Base-by-base conservation (phyloP, 495 filamentous ascomycete species). In the Penicillium coprophilum region DNA sequence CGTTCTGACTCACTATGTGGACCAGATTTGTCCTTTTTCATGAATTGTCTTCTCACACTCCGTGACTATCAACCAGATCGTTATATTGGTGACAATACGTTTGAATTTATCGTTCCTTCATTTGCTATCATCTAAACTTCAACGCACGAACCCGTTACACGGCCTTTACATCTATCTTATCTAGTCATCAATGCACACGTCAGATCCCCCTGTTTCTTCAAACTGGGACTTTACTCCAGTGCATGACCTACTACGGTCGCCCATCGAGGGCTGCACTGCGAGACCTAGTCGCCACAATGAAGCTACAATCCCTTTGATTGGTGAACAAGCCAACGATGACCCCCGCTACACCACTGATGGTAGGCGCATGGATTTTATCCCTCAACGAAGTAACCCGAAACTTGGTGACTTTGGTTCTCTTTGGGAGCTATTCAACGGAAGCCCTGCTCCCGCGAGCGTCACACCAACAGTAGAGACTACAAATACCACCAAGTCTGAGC, bases 151-250 rank as follows among this genome's bases (percentile, higher is more conserved):
- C 28, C 24, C 10, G 17, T 49, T 40, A 11, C 49, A 30, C 21
- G 31, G 15, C 17, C 15, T 1, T 20, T 38, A 20, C 32, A 10
- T 17, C 24, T 7, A 11, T 40, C 6, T 24, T 24, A 20, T 21
- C 27, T 56, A 23, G 59, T 56, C 56, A 54, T 59, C 66, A 58
- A 65, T 68, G 62, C 39, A 47, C 49, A 27, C 53, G 31, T 52
- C 46, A 8, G 51, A 54, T 19, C 55, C 64, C 30, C 32, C 59
- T 20, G 57, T 63, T 45, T 38, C 63, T 53, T 71, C 72, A 41
- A 66, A 59, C 45, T 82, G 79, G 79, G 77, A 79, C 59, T 78
- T 82, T 57, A 64, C 74, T 54, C 67, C 72, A 59, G 79, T 76
- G 64, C 72, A 75, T 58, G 73, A 77, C 59, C 71, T 82, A 44